Percentiles rank a stretch among this genome's conserved stretches.
phyloP scores from a whole-genome alignment of 2,329 filamentous ascomycete species.

The Talaromyces sp. region DNA sequence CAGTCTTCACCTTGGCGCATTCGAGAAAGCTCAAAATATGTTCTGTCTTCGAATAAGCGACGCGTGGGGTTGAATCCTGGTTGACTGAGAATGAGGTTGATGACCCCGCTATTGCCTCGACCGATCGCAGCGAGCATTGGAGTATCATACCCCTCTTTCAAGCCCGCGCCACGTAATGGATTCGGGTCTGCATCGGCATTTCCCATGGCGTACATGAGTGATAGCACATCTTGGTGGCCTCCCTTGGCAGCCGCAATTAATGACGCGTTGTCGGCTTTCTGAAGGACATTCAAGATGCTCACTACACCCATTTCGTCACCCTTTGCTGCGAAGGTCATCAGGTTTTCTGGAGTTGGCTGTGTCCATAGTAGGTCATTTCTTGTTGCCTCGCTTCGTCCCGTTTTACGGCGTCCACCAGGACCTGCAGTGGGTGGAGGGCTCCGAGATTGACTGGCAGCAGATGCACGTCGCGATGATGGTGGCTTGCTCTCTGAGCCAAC shows the following conservation, averaged over 20 bases:
- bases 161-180: slow-evolving; percentile 56
- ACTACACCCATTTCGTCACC: slow-evolving; percentile 54
- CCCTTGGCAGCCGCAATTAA: slow-evolving; percentile 90
- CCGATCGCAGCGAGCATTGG: slow-evolving; percentile 95
- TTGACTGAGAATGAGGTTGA: slow-evolving; percentile 77
- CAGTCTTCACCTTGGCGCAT: slow-evolving; percentile 83
- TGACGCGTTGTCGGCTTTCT: slow-evolving; percentile 75
- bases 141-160: slow-evolving; percentile 74
- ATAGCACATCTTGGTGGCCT: slow-evolving; percentile 84
- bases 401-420: slow-evolving; percentile 44
- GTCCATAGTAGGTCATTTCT: slow-evolving; percentile 55
- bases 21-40: slow-evolving; percentile 85
- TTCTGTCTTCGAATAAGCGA: slow-evolving; percentile 69
- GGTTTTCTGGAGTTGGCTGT: slow-evolving; percentile 52
- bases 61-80: slow-evolving; percentile 81
- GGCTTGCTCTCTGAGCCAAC: slow-evolving; percentile 38
- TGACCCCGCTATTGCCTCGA: slow-evolving; percentile 79
- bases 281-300: slow-evolving; percentile 52
- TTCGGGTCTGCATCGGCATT: slow-evolving; percentile 69
- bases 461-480: slow-evolving; percentile 45
- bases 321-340: slow-evolving; percentile 53
- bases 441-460: slow-evolving; percentile 47
- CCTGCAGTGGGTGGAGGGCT: slow-evolving; percentile 43
- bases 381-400: slow-evolving; percentile 53
- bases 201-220: slow-evolving; percentile 72